A percentile compares a stretch with the other conserved stretches of the same genome.
phyloP scores from a whole-genome alignment of 108 stramenopile genomes.

The Cyclotella baltica region DNA sequence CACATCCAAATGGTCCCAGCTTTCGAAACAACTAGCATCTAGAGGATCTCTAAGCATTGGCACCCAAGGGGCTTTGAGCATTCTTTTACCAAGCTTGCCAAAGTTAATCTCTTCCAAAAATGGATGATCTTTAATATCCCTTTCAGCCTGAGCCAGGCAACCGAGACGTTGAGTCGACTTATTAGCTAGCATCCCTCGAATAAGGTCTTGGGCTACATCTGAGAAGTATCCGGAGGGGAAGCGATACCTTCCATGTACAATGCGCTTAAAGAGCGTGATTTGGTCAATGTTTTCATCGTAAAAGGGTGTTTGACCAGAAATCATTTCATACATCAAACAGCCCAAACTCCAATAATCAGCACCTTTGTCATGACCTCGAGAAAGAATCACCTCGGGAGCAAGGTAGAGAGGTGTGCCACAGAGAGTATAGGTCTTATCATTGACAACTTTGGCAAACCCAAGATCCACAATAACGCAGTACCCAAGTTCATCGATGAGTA shows the following conservation, averaged over 20 bases:
- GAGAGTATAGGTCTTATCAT: conserved; percentile 33
- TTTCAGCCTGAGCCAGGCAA: conserved; percentile 60
- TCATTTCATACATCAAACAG: conserved; percentile 16
- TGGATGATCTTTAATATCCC: conserved; percentile 66
- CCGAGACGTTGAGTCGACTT: conserved; percentile 69
- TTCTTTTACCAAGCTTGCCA: conserved; percentile 63
- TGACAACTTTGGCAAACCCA: conserved; percentile 62
- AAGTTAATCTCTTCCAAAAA: conserved; percentile 86
- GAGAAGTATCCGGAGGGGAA: conserved; percentile 55
- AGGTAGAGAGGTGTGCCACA: conserved; percentile 26
- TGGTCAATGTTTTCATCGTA: conserved; percentile 49
- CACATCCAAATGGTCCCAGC: conserved; percentile 68
- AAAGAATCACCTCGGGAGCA: conserved; percentile 32
- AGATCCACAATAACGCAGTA: conserved; percentile 79
- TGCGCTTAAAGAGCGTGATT: conserved; percentile 62
- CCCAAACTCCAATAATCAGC: conserved; percentile 28
- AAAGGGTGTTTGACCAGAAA: conserved; percentile 29
- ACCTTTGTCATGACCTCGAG: conserved; percentile 14
- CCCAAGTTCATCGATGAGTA: conserved; percentile 65
- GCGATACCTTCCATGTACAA: conserved; percentile 69
- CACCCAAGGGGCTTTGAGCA: conserved; percentile 88
- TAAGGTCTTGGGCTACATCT: conserved; percentile 61
- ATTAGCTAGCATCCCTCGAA: conserved; percentile 59
- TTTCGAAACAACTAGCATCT: conserved; percentile 84
- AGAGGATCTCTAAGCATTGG: conserved; percentile 79